Evolutionary conservation across 371 early-diverging fungal species (phyloP).

Genomic region (Mucor lusitanicus): DNA sequence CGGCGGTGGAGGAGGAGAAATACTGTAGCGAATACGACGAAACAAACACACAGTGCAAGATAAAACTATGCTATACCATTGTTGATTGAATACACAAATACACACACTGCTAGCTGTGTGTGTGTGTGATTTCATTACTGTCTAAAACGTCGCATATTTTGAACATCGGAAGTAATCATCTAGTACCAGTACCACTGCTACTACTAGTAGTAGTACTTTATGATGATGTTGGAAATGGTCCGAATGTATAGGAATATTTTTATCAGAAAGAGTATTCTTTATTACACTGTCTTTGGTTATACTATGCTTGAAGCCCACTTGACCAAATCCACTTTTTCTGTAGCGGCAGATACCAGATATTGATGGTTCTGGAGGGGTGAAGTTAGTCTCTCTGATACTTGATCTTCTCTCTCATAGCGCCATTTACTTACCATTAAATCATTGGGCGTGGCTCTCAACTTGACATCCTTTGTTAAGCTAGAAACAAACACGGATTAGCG

Average conservation of each 20-base stretch:
- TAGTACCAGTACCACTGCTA: too few species aligned
- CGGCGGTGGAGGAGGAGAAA: too few species aligned
- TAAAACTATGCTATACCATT: background rate
- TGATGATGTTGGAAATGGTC: background rate
- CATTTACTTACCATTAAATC: conserved; percentile 59
- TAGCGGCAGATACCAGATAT: conserved; percentile 53
- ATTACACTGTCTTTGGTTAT: conserved; percentile 7
- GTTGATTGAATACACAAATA: background rate
- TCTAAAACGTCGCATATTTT: background rate
- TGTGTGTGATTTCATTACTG: background rate
- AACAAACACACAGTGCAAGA: background rate
- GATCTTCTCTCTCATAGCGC: too few species aligned
- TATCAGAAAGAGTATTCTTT: background rate
- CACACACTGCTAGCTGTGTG: background rate
- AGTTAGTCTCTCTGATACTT: too few species aligned
- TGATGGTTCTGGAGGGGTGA: conserved; percentile 45
- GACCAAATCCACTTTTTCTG: conserved; percentile 60
- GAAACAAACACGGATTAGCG: background rate
- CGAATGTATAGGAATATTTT: background rate
- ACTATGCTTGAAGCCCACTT: conserved; percentile 45
- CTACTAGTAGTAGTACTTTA: too few species aligned
- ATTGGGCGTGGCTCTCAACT: conserved; percentile 70
- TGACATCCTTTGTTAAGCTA: conserved; percentile 79
- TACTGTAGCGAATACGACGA: background rate
- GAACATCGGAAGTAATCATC: background rate